Conservation (phyloP, 23 red algal genomes). For the Chondrus crispus region DNA sequence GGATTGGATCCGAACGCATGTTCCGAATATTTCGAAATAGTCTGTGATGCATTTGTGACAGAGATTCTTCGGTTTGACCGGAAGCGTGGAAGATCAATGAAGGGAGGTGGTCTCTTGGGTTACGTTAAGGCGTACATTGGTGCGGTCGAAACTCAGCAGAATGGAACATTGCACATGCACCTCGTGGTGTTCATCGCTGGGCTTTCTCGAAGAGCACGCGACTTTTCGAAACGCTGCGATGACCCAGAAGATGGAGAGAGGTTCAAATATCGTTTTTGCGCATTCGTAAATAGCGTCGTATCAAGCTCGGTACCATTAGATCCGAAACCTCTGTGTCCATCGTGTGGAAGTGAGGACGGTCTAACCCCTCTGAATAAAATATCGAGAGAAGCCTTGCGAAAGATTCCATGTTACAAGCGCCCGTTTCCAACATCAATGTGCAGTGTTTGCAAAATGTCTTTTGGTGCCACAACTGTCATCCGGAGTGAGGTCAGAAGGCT, state of each 20-base stretch:
- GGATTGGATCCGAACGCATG: neutral
- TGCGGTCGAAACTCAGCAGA: neutral
- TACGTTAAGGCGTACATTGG: neutral
- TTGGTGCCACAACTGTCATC: neutral
- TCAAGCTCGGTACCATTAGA: too few species aligned
- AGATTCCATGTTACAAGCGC: too few species aligned
- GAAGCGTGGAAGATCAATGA: neutral
- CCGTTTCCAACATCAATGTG: too few species aligned
- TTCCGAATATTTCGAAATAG: neutral
- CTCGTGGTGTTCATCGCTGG: neutral
- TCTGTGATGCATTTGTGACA: neutral
- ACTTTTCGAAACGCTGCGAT: neutral
- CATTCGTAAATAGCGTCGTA: neutral
- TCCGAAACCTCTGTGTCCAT: too few species aligned
- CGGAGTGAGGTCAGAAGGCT: neutral
- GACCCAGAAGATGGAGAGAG: neutral
- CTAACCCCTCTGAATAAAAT: too few species aligned
- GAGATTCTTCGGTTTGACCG: neutral
- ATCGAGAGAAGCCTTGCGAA: neutral
- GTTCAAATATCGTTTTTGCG: neutral
- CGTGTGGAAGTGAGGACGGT: too few species aligned
- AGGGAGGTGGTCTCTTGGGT: neutral
- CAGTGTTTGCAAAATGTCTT: too few species aligned
- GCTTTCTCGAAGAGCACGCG: neutral
- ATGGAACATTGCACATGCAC: neutral